Base-by-base conservation (phyloP, 2,329 filamentous ascomycete genomes). In the Nemania sp. region DNA sequence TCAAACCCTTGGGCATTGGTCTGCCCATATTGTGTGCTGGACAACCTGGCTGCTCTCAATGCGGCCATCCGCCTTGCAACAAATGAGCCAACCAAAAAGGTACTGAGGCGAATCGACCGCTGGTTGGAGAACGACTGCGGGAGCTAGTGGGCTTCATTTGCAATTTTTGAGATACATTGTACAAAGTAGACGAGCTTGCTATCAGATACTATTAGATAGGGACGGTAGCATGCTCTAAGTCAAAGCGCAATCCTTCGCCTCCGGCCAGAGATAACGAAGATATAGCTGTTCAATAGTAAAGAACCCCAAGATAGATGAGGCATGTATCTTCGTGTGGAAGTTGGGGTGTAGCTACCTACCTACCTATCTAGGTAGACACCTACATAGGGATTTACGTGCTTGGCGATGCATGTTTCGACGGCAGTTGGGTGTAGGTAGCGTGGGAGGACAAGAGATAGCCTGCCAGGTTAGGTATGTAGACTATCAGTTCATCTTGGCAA, bases 401-500 rank as follows among this genome's bases (percentile, higher is more conserved):
- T 50, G 49, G 49, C 49, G 28, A 34, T 37, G 46, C 50, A 44
- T 15, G 46, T 42, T 40, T 50, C 26, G 34, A 46, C 53, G 49
- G 49, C 52, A 46, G 34, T 56, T 41, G 40, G 45, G n/a, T 20
- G n/a, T 6, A 15, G 11, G 24, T 34, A 14, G 19, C 15, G 30
- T 34, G 36, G 2, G 26, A 15, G 23, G 41, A 37, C 33, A 48
- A 49, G 33, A 54, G 42, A 51, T 53, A 33, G 31, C 41, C n/a
- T n/a, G n/a, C n/a, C n/a, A n/a, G n/a, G n/a, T n/a, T n/a, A n/a
- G n/a, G n/a, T n/a, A n/a, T n/a, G 36, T 24, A 52, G 47, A 56
- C 45, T 39, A n/a, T 39, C 12, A 45, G 42, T 44, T 46, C 22
- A 33, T 43, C 43, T 52, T 58, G 49, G 56, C 52, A 58, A 57